These are phyloP conservation scores for Cenchrus purpureus DNA, from an alignment of 176 grass and related monocot genomes.

Conservation along the genomic window DNA sequence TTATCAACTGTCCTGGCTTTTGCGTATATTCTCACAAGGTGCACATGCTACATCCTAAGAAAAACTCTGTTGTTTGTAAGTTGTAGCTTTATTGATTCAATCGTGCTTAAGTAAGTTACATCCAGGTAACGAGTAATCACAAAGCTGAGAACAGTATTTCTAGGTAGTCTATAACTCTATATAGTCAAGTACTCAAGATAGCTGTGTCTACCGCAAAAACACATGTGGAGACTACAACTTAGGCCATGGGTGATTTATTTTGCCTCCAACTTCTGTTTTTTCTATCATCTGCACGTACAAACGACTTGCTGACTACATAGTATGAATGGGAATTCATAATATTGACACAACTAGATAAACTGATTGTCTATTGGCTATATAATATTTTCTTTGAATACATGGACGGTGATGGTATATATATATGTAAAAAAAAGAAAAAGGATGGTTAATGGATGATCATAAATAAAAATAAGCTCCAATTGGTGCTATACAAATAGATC, in stretches of 20 bases:
- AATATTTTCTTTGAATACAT: background rate
- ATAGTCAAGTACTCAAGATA: background rate
- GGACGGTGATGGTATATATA: background rate
- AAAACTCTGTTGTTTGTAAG: conserved; percentile 23
- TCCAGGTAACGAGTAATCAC: conserved; percentile 1
- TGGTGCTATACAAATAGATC: background rate
- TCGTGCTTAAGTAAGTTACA: conserved; percentile 5
- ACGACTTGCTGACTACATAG: background rate
- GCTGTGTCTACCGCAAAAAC: conserved; percentile 4
- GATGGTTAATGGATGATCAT: background rate
- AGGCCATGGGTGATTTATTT: background rate
- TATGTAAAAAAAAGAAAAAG: background rate
- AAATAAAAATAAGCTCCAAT: background rate
- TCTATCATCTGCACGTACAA: too few species aligned
- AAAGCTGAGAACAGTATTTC: background rate
- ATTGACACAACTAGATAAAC: background rate
- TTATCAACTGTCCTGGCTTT: conserved; percentile 83
- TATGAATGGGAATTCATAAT: background rate
- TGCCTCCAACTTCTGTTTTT: too few species aligned
- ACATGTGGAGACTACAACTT: background rate
- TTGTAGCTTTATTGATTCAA: conserved; percentile 28
- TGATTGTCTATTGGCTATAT: background rate
- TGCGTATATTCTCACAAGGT: conserved; percentile 93
- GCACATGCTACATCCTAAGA: conserved; percentile 28
- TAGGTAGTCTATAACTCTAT: background rate